Percentiles rank a stretch among this genome's conserved stretches.
Evolutionary conservation across 768 basidiomycete species (phyloP).

Genomic region (Clathrus columnatus): DNA sequence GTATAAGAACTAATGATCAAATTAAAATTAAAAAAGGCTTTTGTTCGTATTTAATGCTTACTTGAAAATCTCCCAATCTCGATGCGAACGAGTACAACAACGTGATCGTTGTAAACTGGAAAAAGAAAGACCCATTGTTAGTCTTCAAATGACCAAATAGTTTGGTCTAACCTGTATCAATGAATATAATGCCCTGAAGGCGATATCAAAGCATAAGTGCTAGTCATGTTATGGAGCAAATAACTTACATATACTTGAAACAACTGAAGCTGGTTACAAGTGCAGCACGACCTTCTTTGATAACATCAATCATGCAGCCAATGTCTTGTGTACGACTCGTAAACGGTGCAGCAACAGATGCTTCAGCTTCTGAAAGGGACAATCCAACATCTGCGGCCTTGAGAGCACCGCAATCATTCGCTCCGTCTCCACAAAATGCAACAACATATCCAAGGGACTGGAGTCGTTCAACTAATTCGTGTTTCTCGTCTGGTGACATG

Average conservation of each 20-base stretch:
- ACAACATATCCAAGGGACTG: constrained; percentile 93
- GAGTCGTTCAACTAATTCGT: constrained; percentile 91
- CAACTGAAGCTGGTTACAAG: constrained; percentile 98
- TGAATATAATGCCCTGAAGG: constrained; percentile 87
- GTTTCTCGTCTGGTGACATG: constrained; percentile 99
- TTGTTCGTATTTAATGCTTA: constrained; percentile 24
- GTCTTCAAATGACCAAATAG: neutral
- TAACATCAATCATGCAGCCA: constrained; percentile 90
- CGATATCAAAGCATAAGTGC: neutral
- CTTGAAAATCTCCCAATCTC: constrained; percentile 94
- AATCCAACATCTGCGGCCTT: constrained; percentile 98
- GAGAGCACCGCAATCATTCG: constrained; percentile 96
- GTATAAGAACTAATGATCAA: constrained; percentile 68
- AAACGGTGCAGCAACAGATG: constrained; percentile 96
- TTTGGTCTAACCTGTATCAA: constrained; percentile 58
- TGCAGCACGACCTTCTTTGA: constrained; percentile 92
- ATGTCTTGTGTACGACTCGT: constrained; percentile 92
- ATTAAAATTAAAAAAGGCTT: constrained; percentile 2
- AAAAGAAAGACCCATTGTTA: neutral
- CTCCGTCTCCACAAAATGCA: constrained; percentile 97
- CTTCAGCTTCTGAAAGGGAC: constrained; percentile 94
- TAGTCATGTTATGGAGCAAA: neutral
- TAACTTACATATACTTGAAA: constrained; percentile 96
- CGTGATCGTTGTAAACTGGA: constrained; percentile 44
- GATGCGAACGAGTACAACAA: constrained; percentile 94